These are phyloP conservation scores for Xylaria sp. DNA, from an alignment of 2,329 filamentous ascomycete species.

Conservation along the genomic window DNA sequence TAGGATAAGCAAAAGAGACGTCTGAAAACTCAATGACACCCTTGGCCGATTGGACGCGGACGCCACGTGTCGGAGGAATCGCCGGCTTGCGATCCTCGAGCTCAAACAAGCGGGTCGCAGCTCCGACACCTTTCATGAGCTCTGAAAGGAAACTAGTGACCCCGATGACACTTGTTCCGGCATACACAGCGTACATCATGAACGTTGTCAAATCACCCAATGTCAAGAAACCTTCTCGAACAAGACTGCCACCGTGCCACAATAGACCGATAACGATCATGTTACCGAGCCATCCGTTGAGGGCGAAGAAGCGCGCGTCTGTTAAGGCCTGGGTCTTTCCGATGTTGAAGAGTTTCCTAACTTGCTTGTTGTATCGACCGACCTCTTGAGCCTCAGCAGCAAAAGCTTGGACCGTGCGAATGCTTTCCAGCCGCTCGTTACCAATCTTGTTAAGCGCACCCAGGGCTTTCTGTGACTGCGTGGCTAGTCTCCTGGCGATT, in stretches of 20 bases:
- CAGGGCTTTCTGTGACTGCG: conserved; percentile 92
- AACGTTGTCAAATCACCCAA: conserved; percentile 96
- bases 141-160: conserved; percentile 97
- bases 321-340: conserved; percentile 89
- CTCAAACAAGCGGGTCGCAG: conserved; percentile 95
- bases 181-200: conserved; percentile 96
- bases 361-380: conserved; percentile 88
- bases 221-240: conserved; percentile 84
- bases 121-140: conserved; percentile 98
- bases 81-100: conserved; percentile 89
- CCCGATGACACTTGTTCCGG: conserved; percentile 87
- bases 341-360: conserved; percentile 89
- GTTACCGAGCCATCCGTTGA: conserved; percentile 92
- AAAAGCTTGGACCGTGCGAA: conserved; percentile 96
- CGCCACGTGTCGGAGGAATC: conserved; percentile 86
- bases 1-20: conserved; percentile 91
- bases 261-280: conserved; percentile 94
- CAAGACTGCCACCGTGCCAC: conserved; percentile 90
- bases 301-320: conserved; percentile 87
- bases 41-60: conserved; percentile 82
- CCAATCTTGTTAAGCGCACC: conserved; percentile 96
- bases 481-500: conserved; percentile 86
- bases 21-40: conserved; percentile 89
- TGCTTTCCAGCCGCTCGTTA: conserved; percentile 96
- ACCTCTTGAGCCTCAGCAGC: conserved; percentile 93